Conservation (phyloP, 73 alveolate species). For the Paramecium caudatum region DNA sequence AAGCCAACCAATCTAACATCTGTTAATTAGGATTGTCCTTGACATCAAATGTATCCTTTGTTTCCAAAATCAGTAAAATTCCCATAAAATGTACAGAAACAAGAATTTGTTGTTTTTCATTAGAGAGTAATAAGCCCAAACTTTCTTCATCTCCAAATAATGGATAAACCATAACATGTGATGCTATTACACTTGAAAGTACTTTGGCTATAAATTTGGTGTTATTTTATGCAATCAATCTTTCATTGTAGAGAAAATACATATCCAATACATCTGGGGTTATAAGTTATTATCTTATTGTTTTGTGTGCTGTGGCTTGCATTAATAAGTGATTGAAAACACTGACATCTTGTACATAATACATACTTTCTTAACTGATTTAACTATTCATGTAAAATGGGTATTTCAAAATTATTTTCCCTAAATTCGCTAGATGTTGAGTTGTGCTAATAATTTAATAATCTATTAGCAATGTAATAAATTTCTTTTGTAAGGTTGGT, state of each 20-base stretch:
- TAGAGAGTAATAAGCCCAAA: not conserved
- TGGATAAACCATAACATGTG: slow-evolving; percentile 36
- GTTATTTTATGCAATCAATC: slow-evolving; percentile 12
- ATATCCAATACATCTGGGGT: not conserved
- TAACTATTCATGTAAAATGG: slow-evolving; percentile 47
- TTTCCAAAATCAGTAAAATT: slow-evolving; percentile 27
- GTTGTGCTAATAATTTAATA: not conserved
- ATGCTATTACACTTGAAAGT: not conserved
- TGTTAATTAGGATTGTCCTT: not conserved
- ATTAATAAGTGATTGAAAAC: slow-evolving; percentile 1
- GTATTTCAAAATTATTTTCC: slow-evolving; percentile 26
- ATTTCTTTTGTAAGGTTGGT: slow-evolving; percentile 49
- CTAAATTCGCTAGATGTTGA: slow-evolving; percentile 28
- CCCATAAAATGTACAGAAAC: slow-evolving; percentile 26
- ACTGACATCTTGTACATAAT: slow-evolving; percentile 29
- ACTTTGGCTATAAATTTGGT: slow-evolving; percentile 18
- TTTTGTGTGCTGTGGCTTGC: not conserved
- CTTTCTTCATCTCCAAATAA: slow-evolving; percentile 1
- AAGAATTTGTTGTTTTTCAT: not conserved
- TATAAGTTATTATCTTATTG: slow-evolving; percentile 3
- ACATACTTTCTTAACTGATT: not conserved
- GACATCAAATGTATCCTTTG: slow-evolving; percentile 32
- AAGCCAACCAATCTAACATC: slow-evolving; percentile 58
- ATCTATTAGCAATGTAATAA: slow-evolving; percentile 7
- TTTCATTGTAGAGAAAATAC: slow-evolving; percentile 17